A percentile compares a stretch with the other conserved stretches of the same genome.
These are phyloP conservation scores for Spizellomyces sp. DNA, from an alignment of 192 early-diverging fungal species.

Conservation along the genomic window DNA sequence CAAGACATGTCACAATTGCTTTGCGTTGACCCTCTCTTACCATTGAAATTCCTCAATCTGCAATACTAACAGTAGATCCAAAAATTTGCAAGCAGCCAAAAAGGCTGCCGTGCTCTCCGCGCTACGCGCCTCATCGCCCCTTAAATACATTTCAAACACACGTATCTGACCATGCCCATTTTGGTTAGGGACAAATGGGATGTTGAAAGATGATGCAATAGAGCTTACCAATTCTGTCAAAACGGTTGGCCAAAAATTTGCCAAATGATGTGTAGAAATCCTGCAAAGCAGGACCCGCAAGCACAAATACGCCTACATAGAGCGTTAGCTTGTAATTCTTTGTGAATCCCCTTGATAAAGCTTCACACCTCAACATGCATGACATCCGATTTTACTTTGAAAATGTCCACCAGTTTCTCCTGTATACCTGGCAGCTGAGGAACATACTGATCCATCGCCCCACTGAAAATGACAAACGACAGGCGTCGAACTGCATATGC, in stretches of 20 bases:
- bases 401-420: constrained; percentile 85
- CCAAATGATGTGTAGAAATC: constrained; percentile 77
- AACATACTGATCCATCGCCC: constrained; percentile 74
- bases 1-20: background rate
- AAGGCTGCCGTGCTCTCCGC: constrained; percentile 72
- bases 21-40: constrained; percentile 44
- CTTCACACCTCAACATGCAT: constrained; percentile 67
- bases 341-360: background rate
- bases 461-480: constrained; percentile 78
- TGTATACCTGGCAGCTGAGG: constrained; percentile 77
- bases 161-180: background rate
- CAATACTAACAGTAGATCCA: constrained; percentile 80
- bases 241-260: constrained; percentile 91
- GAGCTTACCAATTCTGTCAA: constrained; percentile 78
- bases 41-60: constrained; percentile 83
- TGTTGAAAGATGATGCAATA: constrained; percentile 12
- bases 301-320: constrained; percentile 69
- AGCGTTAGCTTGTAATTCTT: background rate
- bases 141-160: constrained; percentile 64
- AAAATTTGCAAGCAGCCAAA: constrained; percentile 84
- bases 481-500: constrained; percentile 73
- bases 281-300: constrained; percentile 79
- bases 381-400: constrained; percentile 69
- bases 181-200: background rate
- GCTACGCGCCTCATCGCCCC: constrained; percentile 48